These are phyloP conservation scores for Stromatinia cepivora DNA, from an alignment of 2,329 filamentous ascomycete species.

Conservation along the genomic window DNA sequence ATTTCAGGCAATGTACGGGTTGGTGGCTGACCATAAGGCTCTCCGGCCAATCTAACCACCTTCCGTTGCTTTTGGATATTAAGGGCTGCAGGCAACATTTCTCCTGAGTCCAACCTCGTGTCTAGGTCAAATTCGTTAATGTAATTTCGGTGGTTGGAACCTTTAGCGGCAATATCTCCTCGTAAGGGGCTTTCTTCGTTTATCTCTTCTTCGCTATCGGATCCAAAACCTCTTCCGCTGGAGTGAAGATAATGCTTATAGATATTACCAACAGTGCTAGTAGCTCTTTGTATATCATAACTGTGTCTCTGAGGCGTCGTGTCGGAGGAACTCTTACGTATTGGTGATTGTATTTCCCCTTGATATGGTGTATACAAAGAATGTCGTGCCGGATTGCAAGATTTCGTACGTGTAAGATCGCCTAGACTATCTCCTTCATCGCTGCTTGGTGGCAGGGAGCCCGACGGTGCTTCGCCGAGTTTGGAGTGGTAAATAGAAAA, in stretches of 20 bases:
- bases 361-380: slow-evolving; percentile 16
- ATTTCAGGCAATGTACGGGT: slow-evolving; percentile 24
- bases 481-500: slow-evolving; percentile 23
- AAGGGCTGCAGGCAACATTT: slow-evolving; percentile 24
- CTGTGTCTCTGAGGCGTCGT: slow-evolving; percentile 22
- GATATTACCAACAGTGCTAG: slow-evolving; percentile 39
- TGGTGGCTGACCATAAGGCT: slow-evolving; percentile 23
- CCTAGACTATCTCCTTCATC: slow-evolving; percentile 13
- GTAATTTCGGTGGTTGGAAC: neutral
- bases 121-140: neutral
- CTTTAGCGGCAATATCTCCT: neutral
- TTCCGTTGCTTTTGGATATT: slow-evolving; percentile 24
- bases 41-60: slow-evolving; percentile 16
- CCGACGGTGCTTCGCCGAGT: slow-evolving; percentile 20
- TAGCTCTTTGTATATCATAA: slow-evolving; percentile 27
- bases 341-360: slow-evolving; percentile 18
- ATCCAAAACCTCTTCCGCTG: slow-evolving; percentile 18
- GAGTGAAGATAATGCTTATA: slow-evolving; percentile 33
- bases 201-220: slow-evolving; percentile 19
- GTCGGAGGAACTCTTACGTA: slow-evolving; percentile 21
- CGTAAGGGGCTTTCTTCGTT: slow-evolving; percentile 21
- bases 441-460: slow-evolving; percentile 21
- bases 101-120: neutral
- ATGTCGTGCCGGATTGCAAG: slow-evolving; percentile 3
- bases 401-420: slow-evolving; percentile 10